Conservation (phyloP, 2,329 filamentous ascomycete genomes). For the Fusarium beomiforme region DNA sequence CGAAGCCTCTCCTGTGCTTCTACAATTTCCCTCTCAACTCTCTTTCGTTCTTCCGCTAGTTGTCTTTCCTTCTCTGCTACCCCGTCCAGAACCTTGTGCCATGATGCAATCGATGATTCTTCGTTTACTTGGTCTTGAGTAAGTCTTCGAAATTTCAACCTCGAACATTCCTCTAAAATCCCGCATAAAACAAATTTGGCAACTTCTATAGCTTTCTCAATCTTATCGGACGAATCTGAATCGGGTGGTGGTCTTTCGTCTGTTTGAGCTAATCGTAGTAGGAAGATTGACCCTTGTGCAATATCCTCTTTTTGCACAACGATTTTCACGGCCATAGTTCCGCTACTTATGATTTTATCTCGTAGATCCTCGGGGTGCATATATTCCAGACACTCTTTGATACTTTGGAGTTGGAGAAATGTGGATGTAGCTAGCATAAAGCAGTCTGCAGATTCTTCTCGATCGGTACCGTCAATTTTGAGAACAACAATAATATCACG, state of each 20-base stretch:
- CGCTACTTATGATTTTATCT: background rate
- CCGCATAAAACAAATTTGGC: too few species aligned
- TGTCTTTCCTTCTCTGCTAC: background rate
- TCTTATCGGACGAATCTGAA: fast-evolving
- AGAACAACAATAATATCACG: background rate
- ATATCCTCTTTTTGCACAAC: background rate
- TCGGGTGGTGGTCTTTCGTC: fast-evolving
- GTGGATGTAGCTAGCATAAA: background rate
- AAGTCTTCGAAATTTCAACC: too few species aligned
- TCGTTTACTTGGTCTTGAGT: too few species aligned
- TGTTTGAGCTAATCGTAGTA: background rate
- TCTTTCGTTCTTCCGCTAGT: background rate
- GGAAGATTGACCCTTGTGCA: background rate
- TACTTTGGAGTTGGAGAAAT: fast-evolving
- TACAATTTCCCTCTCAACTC: fast-evolving
- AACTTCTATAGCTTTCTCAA: background rate
- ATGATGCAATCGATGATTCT: fast-evolving
- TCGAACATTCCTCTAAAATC: too few species aligned
- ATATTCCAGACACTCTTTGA: background rate
- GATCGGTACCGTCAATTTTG: background rate
- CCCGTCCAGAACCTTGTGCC: fast-evolving
- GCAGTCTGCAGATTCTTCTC: background rate
- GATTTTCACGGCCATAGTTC: fast-evolving
- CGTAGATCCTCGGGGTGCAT: fast-evolving
- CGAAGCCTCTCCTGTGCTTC: background rate